Evolutionary conservation across 225 moss, liverwort and hornwort species (phyloP), one percentile per base, ranked within the genome.

Genomic region (Sphagnum contortum): DNA sequence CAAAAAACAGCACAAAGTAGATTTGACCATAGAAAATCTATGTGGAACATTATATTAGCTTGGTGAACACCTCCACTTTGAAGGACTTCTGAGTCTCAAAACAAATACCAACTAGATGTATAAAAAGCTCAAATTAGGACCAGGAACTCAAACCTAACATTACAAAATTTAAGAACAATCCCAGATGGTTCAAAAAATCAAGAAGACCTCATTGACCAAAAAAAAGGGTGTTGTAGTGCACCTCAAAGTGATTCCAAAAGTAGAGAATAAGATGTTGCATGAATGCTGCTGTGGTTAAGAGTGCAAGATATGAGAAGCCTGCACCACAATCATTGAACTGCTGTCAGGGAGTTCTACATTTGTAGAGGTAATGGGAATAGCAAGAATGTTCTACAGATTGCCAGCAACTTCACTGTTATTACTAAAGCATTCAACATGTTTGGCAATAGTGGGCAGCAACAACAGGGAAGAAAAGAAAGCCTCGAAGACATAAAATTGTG

Each of bases 241-340:
- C 94, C 94, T 94, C 91, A 76, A 91, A 94, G 60, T 89, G 94
- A 79, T 94, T 94, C 94, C 94, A 94, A 61, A 94, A 94, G 78
- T 87, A 91, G 12, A 94, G 83, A 47, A 94, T 91, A 64, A 94
- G 79, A 72, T 94, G 94, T 80, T 94, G 94, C 94, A 94, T 94
- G 75, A 94, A 94, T 66, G 94, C 94, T 55, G 83, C 89, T 6
- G 94, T 89, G 48, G 87, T 88, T 60, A 87, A 91, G 71, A 94
- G 91, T 14, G 94, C 94, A 55, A 94, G 76, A 69, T 94, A 94
- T 46, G 94, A 94, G 76, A 94, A 94, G 58, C 94, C 94, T 94
- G 80, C 45, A 64, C 50, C 66, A 79, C 3, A n/a, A 59, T 12
- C 10, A 45, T 45, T 9, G 48, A 45, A 45, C 13, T 29, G 61